A percentile compares a stretch with the other conserved stretches of the same genome.
Conservation (phyloP, 2,329 filamentous ascomycete genomes). For the Monosporascus sp. region DNA sequence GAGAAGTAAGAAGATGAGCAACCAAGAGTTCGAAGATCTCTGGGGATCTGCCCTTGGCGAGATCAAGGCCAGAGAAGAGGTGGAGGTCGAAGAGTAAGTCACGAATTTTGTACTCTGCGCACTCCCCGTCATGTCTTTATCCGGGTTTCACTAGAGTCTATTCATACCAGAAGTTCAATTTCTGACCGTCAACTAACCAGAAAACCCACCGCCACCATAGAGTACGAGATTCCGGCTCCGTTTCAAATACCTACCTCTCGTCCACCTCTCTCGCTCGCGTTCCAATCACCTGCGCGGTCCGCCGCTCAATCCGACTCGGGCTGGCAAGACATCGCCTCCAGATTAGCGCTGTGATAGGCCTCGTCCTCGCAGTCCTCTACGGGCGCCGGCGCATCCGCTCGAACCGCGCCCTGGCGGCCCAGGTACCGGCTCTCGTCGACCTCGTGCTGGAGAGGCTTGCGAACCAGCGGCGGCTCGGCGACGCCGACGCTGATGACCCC, state of each 20-base stretch:
- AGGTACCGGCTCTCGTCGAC: slow-evolving; percentile 78
- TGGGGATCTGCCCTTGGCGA: slow-evolving; percentile 72
- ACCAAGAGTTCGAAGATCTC: slow-evolving; percentile 87
- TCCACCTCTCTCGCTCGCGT: slow-evolving; percentile 88
- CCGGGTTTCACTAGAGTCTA: background rate
- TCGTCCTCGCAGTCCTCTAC: slow-evolving; percentile 53
- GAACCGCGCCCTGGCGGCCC: slow-evolving; percentile 59
- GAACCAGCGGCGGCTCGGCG: slow-evolving; percentile 77
- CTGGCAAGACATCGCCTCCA: slow-evolving; percentile 83
- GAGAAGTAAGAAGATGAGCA: slow-evolving; percentile 75
- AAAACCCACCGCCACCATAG: slow-evolving; percentile 67
- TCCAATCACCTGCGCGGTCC: slow-evolving; percentile 78
- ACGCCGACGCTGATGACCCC: slow-evolving; percentile 60
- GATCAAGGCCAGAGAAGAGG: slow-evolving; percentile 58
- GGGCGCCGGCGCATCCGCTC: slow-evolving; percentile 58
- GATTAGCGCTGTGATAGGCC: slow-evolving; percentile 61
- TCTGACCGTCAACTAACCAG: slow-evolving; percentile 69
- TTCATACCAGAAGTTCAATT: slow-evolving; percentile 22
- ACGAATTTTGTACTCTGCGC: slow-evolving; percentile 1
- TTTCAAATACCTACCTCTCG: slow-evolving; percentile 61
- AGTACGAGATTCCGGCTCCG: slow-evolving; percentile 58
- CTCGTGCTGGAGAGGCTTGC: slow-evolving; percentile 80
- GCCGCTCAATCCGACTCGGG: slow-evolving; percentile 70
- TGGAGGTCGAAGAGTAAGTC: slow-evolving; percentile 55
- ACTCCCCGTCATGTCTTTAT: background rate